A percentile compares a stretch with the other conserved stretches of the same genome.
Evolutionary conservation across 2,329 filamentous ascomycete genomes (phyloP).

Genomic region (Chrysosporium keratinophilum): DNA sequence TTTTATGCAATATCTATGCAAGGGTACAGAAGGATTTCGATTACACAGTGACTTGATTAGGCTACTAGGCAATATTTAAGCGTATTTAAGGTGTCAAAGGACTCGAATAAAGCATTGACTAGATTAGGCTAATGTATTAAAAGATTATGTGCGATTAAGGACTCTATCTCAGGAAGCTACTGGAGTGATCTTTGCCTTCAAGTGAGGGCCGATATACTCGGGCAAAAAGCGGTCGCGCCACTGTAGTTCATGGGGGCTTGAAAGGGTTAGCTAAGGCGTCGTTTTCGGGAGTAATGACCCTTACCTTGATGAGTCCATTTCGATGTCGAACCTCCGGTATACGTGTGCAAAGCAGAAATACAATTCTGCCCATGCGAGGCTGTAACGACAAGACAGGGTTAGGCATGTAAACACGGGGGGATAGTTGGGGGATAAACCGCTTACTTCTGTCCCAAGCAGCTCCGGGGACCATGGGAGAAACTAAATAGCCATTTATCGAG

Average conservation of each 20-base stretch:
- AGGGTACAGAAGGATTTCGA: too few species aligned
- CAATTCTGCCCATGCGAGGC: conserved; percentile 11
- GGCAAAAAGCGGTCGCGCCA: conserved; percentile 6
- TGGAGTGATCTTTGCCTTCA: conserved; percentile 1
- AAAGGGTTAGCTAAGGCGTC: background rate
- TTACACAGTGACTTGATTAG: too few species aligned
- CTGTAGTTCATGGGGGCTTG: background rate
- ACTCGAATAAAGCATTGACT: too few species aligned
- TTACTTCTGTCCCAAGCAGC: conserved; percentile 4
- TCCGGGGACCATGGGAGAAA: conserved; percentile 2
- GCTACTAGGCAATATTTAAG: too few species aligned
- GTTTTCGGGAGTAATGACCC: background rate
- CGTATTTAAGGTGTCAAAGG: too few species aligned
- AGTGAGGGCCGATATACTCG: background rate
- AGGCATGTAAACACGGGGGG: background rate
- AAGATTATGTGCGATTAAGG: background rate
- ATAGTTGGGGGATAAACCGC: background rate
- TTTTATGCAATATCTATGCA: too few species aligned
- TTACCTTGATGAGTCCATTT: conserved; percentile 6
- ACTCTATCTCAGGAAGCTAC: background rate
- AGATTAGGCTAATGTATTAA: too few species aligned
- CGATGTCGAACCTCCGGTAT: conserved; percentile 9
- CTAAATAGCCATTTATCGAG: conserved; percentile 7
- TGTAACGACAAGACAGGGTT: background rate
- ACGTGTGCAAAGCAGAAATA: conserved; percentile 11